Evolutionary conservation across 495 filamentous ascomycete genomes (phyloP).

Genomic region (Penicillium steckii): DNA sequence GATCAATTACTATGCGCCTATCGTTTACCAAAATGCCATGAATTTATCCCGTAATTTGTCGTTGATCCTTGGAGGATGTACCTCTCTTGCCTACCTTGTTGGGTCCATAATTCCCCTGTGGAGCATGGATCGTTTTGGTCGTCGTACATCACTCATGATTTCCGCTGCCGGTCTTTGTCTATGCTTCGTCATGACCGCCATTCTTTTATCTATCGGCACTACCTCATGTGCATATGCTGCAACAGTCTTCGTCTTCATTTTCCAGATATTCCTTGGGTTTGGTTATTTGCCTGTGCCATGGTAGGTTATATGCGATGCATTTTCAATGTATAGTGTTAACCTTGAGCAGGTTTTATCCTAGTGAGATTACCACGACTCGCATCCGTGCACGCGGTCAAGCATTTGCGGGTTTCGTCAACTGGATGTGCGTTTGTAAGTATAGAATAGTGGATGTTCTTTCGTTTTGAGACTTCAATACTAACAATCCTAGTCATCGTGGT

Average conservation of each 20-base stretch:
- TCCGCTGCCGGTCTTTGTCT: constrained; percentile 45
- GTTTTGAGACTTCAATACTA: background rate
- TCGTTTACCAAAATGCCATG: constrained; percentile 52
- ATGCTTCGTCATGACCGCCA: constrained; percentile 39
- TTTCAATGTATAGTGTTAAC: constrained; percentile 41
- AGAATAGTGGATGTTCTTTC: background rate
- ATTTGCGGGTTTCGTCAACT: constrained; percentile 44
- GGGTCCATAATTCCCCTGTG: constrained; percentile 36
- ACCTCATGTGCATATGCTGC: constrained; percentile 34
- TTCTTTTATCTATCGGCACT: constrained; percentile 25
- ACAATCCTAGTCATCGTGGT: constrained; percentile 42
- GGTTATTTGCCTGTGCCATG: constrained; percentile 49
- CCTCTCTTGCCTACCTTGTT: constrained; percentile 36
- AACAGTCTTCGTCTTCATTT: constrained; percentile 47
- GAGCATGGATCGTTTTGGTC: constrained; percentile 53
- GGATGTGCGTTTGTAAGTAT: constrained; percentile 43
- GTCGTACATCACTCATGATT: constrained; percentile 48
- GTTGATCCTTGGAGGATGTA: constrained; percentile 52
- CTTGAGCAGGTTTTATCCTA: constrained; percentile 62
- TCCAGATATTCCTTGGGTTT: constrained; percentile 48
- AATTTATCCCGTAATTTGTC: constrained; percentile 50
- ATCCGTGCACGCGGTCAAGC: constrained; percentile 37
- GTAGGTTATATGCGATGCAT: constrained; percentile 44
- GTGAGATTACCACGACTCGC: constrained; percentile 55
- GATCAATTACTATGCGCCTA: constrained; percentile 47